Percentiles rank a stretch among this genome's conserved stretches.
These are phyloP conservation scores for Haematococcus sp. DNA, from an alignment of 139 green algal genomes.

Conservation along the genomic window DNA sequence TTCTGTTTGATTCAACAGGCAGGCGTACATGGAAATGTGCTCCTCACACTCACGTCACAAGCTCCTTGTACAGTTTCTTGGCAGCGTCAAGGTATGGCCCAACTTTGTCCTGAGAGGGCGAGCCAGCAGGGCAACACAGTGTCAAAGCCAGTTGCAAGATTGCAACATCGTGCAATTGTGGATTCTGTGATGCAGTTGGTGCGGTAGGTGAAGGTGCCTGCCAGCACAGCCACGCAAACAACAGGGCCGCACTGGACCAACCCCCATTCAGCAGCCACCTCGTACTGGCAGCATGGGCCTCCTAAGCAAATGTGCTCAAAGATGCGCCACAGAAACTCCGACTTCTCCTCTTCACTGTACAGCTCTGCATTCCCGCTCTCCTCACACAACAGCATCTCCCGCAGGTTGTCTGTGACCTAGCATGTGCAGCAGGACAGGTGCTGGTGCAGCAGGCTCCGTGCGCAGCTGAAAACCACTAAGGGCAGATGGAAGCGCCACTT, in stretches of 20 bases:
- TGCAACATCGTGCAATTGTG: too few relatives aligned
- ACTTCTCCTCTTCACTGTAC: conserved; percentile 38
- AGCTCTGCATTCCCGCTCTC: conserved; percentile 50
- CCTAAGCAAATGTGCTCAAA: conserved; percentile 53
- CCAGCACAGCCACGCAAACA: too few relatives aligned
- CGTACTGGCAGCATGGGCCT: conserved; percentile 54
- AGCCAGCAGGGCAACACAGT: too few relatives aligned
- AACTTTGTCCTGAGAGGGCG: conserved; percentile 32
- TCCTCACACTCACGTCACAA: conserved; percentile 30
- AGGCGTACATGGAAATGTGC: background rate
- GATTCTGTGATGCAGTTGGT: too few relatives aligned
- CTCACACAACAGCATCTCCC: conserved; percentile 51
- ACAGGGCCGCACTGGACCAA: too few relatives aligned
- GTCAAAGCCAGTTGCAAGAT: too few relatives aligned
- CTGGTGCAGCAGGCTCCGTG: background rate
- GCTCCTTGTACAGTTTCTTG: conserved; percentile 57
- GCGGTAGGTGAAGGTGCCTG: too few relatives aligned
- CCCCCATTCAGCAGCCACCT: conserved; percentile 31
- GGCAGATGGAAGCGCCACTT: background rate
- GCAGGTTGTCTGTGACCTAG: conserved; percentile 55
- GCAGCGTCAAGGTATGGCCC: conserved; percentile 43
- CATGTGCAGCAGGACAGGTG: background rate
- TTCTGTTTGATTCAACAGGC: background rate
- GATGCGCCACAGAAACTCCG: conserved; percentile 48
- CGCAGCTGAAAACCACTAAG: background rate